Base-by-base conservation (phyloP, 495 filamentous ascomycete species). In the Penicillium mononematosum region DNA sequence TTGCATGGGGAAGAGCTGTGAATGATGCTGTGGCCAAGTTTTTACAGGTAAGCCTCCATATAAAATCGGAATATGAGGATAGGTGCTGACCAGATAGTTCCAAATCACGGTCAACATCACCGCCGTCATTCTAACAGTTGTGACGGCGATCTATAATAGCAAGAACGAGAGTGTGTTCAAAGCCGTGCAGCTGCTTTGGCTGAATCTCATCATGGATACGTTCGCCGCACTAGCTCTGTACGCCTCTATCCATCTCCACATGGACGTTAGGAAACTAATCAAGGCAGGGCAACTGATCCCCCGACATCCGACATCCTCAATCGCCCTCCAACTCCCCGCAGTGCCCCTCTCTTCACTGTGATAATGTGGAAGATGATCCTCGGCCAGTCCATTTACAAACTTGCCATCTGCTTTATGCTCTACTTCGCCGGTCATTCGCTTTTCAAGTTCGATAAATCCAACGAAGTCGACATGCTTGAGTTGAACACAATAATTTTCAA, bases 291-390 rank as follows among this genome's bases (percentile, higher is more conserved):
- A 10, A 96, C 91, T 8, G 91, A 96, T 60, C 86, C 88, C 32
- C 91, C 91, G 22, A 86, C 85, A 0, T 84, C 87, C 38, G 86
- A 86, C 52, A 88, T 95, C 41, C 74, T 96, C 27, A 75, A 96
- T 58, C 85, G 91, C 38, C 89, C 90, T 68, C 91, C 91, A 14
- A 85, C 88, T n/a, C 85, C 83, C 14, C 91, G 89, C 68, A 83
- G 80, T 12, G 83, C 88, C 34, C 81, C 85, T 4, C 83, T 96
- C 20, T 88, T 96, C 66, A 90, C 89, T 3, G 72, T 86, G 24
- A 92, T 85, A 25, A 96, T 96, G 91, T 96, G 91, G 91, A 96
- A 96, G 72, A 96, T 96, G 91, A 94, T 96, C 56, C 78, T 92
- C 32, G 90, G 90, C 22, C 89, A 96, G 63, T 85, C 91, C 3